phyloP scores from a whole-genome alignment of 108 stramenopile species.

The Hondaea fermentalgiana region DNA sequence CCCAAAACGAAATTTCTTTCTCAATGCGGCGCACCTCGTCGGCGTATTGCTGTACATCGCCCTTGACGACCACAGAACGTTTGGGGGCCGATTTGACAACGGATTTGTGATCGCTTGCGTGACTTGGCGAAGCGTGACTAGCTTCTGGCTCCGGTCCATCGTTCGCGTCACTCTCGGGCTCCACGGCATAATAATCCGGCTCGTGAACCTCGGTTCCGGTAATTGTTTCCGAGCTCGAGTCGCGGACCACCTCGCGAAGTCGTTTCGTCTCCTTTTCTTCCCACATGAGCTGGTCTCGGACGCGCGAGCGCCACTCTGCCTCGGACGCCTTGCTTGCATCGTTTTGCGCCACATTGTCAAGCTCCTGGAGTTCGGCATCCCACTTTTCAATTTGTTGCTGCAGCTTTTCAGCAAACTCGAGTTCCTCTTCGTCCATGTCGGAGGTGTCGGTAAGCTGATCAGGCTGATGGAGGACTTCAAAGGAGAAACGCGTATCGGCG shows the following conservation, averaged over 20 bases:
- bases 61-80: neutral
- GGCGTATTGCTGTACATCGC: neutral
- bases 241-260: neutral
- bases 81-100: neutral
- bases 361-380: neutral
- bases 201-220: neutral
- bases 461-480: neutral
- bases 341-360: neutral
- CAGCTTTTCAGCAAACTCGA: constrained; percentile 5
- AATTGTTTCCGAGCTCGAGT: neutral
- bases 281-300: neutral
- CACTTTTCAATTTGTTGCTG: neutral
- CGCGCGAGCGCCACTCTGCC: neutral
- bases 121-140: too few species aligned
- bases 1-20: constrained; percentile 3
- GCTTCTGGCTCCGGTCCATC: neutral
- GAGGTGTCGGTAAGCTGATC: neutral
- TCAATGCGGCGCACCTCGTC: neutral
- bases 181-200: neutral
- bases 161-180: neutral
- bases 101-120: neutral
- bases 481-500: neutral
- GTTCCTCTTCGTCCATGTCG: constrained; percentile 14
- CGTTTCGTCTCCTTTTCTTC: neutral
- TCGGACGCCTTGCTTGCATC: neutral